phyloP scores from a whole-genome alignment of 257 asterid species.

The Solanum tacnaense region DNA sequence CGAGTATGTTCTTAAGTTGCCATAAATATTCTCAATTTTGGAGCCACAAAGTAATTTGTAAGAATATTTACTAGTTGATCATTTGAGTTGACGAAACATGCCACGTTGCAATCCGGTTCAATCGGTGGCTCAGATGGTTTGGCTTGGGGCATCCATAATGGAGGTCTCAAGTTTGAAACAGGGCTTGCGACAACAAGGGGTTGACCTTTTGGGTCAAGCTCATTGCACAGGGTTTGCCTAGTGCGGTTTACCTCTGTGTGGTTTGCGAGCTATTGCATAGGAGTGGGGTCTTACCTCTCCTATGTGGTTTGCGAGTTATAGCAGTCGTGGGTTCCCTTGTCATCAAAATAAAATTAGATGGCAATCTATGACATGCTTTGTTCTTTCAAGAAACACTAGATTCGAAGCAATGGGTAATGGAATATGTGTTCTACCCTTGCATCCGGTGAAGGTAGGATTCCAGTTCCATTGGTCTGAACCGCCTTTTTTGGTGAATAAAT shows the following conservation, averaged over 20 bases:
- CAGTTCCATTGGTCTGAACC: not conserved
- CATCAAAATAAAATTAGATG: not conserved
- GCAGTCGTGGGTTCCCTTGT: not conserved
- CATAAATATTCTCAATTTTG: not conserved
- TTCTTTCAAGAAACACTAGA: not conserved
- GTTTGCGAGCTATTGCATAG: not conserved
- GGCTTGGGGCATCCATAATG: not conserved
- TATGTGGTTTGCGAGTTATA: not conserved
- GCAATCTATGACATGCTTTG: not conserved
- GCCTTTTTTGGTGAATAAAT: not conserved
- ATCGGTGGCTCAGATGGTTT: not conserved
- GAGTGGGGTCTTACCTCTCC: not conserved
- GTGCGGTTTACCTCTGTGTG: not conserved
- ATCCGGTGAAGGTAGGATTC: not conserved
- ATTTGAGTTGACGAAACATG: not conserved
- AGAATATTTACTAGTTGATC: not conserved
- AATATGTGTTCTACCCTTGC: not conserved
- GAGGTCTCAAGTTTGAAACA: not conserved
- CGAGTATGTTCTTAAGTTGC: not conserved
- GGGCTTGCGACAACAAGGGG: not conserved
- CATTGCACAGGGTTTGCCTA: not conserved
- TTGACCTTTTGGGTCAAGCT: not conserved
- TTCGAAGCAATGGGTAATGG: not conserved
- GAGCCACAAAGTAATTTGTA: not conserved
- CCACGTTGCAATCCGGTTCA: not conserved